Evolutionary conservation across 257 asterid genomes (phyloP).

Genomic region (Ophiorrhiza pumila): DNA sequence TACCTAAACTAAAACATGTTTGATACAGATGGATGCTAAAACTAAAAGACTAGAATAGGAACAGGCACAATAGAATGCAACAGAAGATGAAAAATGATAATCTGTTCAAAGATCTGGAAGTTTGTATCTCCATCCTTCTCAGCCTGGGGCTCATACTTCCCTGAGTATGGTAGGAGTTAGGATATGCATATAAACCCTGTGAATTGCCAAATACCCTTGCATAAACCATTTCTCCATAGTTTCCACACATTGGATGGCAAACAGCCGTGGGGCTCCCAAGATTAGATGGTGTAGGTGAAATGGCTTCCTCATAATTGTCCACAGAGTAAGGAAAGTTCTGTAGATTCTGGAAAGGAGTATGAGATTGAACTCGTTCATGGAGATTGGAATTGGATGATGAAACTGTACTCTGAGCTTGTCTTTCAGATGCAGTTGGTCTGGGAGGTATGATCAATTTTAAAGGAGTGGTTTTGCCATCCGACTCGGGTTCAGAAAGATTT

Average conservation of each 20-base stretch:
- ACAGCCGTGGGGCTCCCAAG: constrained; percentile 23
- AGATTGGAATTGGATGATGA: constrained; percentile 28
- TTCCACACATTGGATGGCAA: constrained; percentile 41
- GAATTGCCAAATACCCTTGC: constrained; percentile 70
- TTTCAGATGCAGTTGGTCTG: constrained; percentile 54
- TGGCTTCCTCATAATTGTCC: constrained; percentile 17
- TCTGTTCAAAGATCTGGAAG: constrained; percentile 62
- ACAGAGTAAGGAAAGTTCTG: constrained; percentile 14
- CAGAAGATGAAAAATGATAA: constrained; percentile 59
- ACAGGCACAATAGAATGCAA: constrained; percentile 54
- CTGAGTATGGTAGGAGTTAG: constrained; percentile 56
- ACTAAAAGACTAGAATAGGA: constrained; percentile 44
- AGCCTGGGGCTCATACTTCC: constrained; percentile 46
- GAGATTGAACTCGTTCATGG: constrained; percentile 26
- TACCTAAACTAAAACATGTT: not conserved
- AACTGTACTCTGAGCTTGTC: constrained; percentile 32
- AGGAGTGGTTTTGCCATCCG: constrained; percentile 24
- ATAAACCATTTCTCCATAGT: constrained; percentile 80
- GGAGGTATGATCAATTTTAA: constrained; percentile 44
- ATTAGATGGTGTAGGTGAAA: constrained; percentile 24
- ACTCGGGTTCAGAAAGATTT: constrained; percentile 38
- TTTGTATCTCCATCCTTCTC: constrained; percentile 70
- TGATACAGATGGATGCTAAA: not conserved
- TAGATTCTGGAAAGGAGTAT: constrained; percentile 19
- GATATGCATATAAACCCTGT: constrained; percentile 47